These are phyloP conservation scores for Ambrosiella cleistominuta DNA, from an alignment of 2,329 filamentous ascomycete genomes.

Conservation along the genomic window DNA sequence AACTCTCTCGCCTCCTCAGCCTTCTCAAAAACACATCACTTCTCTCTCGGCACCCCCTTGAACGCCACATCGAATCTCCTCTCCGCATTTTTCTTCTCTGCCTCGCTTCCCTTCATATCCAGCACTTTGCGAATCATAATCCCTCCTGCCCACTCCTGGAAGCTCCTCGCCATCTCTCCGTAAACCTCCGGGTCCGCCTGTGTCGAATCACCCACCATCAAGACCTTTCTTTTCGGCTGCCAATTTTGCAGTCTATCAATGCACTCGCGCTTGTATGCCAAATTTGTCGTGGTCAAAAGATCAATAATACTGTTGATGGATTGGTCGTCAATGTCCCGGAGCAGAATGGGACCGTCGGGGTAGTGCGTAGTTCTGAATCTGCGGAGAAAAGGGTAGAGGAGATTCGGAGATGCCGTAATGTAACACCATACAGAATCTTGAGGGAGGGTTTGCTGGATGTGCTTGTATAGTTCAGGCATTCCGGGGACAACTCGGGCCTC, in stretches of 20 bases:
- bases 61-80: conserved; percentile 74
- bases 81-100: conserved; percentile 55
- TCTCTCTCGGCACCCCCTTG: conserved; percentile 45
- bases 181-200: conserved; percentile 86
- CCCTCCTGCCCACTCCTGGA: conserved; percentile 59
- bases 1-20: conserved; percentile 26
- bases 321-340: conserved; percentile 76
- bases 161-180: conserved; percentile 52
- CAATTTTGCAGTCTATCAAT: conserved; percentile 62
- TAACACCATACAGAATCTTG: conserved; percentile 70
- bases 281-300: conserved; percentile 61
- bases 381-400: conserved; percentile 74
- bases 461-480: conserved; percentile 70
- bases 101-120: conserved; percentile 50
- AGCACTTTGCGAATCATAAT: conserved; percentile 77
- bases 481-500: conserved; percentile 51
- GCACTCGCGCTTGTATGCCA: conserved; percentile 70
- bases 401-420: conserved; percentile 84
- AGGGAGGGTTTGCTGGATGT: conserved; percentile 38
- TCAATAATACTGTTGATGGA: conserved; percentile 64
- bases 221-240: conserved; percentile 62
- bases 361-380: conserved; percentile 54
- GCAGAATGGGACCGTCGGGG: conserved; percentile 60
- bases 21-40: conserved; percentile 73
- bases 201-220: conserved; percentile 79